phyloP scores from a whole-genome alignment of 257 asterid genomes.

The Solanum virginianum region DNA sequence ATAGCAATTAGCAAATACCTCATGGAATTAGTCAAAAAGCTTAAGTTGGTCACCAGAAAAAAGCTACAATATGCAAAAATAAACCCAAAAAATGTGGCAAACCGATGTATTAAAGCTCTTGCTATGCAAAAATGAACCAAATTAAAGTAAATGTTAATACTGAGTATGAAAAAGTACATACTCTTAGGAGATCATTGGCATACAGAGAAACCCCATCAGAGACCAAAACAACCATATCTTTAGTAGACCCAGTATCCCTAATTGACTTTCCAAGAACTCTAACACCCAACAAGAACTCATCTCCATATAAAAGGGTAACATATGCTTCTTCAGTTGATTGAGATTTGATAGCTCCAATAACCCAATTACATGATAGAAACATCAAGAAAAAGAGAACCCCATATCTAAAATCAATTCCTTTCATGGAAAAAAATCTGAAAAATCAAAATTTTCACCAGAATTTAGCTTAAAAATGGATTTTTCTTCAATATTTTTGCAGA shows the following conservation, averaged over 20 bases:
- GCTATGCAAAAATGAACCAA: background rate
- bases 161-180: background rate
- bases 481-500: background rate
- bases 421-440: background rate
- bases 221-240: constrained; percentile 87
- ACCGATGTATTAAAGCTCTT: no score
- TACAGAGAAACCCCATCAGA: constrained; percentile 87
- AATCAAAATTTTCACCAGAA: background rate
- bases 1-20: background rate
- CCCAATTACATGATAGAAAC: background rate
- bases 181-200: constrained; percentile 61
- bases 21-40: background rate
- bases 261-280: constrained; percentile 93
- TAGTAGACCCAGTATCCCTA: constrained; percentile 73
- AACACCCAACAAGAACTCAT: constrained; percentile 83
- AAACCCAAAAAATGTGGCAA: background rate
- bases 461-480: background rate
- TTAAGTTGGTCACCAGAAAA: constrained; percentile 14
- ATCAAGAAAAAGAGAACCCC: background rate
- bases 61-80: background rate
- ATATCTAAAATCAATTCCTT: background rate
- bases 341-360: background rate
- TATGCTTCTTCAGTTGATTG: constrained; percentile 61
- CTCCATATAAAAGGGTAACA: constrained; percentile 89
- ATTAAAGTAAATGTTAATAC: background rate